Base-by-base conservation (phyloP, 2,329 filamentous ascomycete species). In the Fusarium robinianum region DNA sequence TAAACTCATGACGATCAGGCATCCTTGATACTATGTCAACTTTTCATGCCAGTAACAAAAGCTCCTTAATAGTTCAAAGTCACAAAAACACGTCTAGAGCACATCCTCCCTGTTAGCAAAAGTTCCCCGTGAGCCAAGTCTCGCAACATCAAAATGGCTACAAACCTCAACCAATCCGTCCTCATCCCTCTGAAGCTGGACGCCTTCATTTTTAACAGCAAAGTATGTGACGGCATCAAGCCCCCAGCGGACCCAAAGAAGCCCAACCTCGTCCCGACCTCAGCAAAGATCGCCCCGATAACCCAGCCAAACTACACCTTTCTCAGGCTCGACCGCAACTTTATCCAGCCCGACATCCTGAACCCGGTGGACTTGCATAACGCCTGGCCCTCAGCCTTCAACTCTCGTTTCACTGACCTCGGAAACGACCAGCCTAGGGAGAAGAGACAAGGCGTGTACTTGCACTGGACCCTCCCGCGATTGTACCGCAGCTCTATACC, bases 241-340 rank as follows among this genome's bases (percentile, higher is more conserved):
- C n/a, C n/a, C n/a, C n/a, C n/a, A n/a, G n/a, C n/a, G n/a, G n/a
- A n/a, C n/a, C n/a, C n/a, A n/a, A n/a, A n/a, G n/a, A n/a, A n/a
- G n/a, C n/a, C n/a, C n/a, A n/a, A n/a, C n/a, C n/a, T n/a, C n/a
- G n/a, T n/a, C n/a, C n/a, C n/a, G n/a, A 23, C 4, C 7, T 4
- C 4, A 4, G 18, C 31, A 17, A 34, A 34, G 31, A 34, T 34
- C 15, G 31, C 31, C 6, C 31, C 31, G 7, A 34, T 34, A 7
- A 14, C 31, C 4, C 31, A 34, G 18, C 31, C 35, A 10, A 38
- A 29, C 24, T 38, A 38, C 35, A 29, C 24, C 4, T 38, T 29
- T 12, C 17, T 38, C 7, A 24, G 35, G 5, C 15, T 38, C 5
- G 16, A 38, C 15, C 16, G 21, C 4, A 9, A 5, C 24, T 26